Evolutionary conservation across 768 basidiomycete genomes (phyloP).

Genomic region (Termitomyces sp.): DNA sequence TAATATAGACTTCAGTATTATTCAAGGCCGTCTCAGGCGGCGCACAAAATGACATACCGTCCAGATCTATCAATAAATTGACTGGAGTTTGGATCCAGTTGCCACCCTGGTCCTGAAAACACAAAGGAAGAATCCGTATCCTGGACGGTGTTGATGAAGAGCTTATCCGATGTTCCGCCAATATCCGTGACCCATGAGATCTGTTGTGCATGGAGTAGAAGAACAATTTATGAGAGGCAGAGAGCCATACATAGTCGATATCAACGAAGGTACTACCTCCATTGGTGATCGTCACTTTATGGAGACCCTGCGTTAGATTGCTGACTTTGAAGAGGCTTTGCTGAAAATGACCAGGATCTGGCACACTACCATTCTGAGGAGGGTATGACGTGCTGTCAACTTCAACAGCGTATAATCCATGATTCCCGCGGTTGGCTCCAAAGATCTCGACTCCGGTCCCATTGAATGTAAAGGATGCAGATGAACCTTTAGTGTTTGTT

Average conservation of each 20-base stretch:
- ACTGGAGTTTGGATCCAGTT: slow-evolving; percentile 23
- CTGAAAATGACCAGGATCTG: slow-evolving; percentile 29
- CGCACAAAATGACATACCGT: slow-evolving; percentile 22
- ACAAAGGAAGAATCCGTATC: slow-evolving; percentile 32
- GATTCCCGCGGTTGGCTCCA: slow-evolving; percentile 43
- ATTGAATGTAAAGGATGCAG: slow-evolving; percentile 37
- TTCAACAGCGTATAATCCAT: slow-evolving; percentile 37
- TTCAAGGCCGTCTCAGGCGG: neutral
- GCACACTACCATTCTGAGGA: slow-evolving; percentile 21
- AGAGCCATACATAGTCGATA: slow-evolving; percentile 39
- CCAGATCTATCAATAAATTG: slow-evolving; percentile 37
- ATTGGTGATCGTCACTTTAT: slow-evolving; percentile 33
- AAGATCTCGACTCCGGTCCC: slow-evolving; percentile 45
- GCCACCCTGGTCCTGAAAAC: slow-evolving; percentile 30
- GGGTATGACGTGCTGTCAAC: slow-evolving; percentile 30
- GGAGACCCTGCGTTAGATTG: slow-evolving; percentile 26
- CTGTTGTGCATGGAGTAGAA: slow-evolving; percentile 14
- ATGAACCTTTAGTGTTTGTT: slow-evolving; percentile 27
- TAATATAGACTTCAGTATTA: neutral
- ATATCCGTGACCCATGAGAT: slow-evolving; percentile 27
- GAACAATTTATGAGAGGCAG: neutral
- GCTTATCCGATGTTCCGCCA: slow-evolving; percentile 18
- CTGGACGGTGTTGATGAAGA: slow-evolving; percentile 23
- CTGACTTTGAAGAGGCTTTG: slow-evolving; percentile 31
- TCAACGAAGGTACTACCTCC: slow-evolving; percentile 27